A percentile compares a stretch with the other conserved stretches of the same genome.
Evolutionary conservation across 768 basidiomycete species (phyloP).

Genomic region (Naematelia aurantialba): DNA sequence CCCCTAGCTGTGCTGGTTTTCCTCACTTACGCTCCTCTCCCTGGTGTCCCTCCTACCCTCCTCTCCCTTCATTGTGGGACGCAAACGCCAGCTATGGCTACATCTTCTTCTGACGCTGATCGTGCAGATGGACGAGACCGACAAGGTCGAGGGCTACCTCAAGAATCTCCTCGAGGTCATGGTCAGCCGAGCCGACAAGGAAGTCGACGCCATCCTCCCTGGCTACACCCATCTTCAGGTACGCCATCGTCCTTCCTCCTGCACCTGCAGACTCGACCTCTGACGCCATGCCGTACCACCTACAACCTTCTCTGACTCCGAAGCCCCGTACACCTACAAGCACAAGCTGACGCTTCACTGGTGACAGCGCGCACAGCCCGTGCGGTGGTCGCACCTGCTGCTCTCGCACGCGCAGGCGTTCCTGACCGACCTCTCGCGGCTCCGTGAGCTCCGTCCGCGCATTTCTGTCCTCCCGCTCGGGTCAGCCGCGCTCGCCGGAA

Average conservation of each 20-base stretch:
- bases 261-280: slow-evolving; percentile 13
- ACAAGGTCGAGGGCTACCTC: slow-evolving; percentile 62
- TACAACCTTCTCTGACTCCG: slow-evolving; percentile 15
- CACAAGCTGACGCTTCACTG: background rate
- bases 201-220: slow-evolving; percentile 83
- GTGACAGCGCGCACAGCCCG: slow-evolving; percentile 83
- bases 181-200: slow-evolving; percentile 84
- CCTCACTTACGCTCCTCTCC: no score
- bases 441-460: slow-evolving; percentile 74
- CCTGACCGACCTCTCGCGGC: slow-evolving; percentile 76
- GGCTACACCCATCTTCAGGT: slow-evolving; percentile 98
- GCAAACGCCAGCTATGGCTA: no score
- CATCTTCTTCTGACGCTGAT: no score
- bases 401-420: slow-evolving; percentile 91
- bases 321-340: no score
- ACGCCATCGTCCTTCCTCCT: slow-evolving; percentile 5
- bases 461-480: slow-evolving; percentile 89
- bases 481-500: slow-evolving; percentile 87
- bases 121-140: slow-evolving; percentile 64
- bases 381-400: slow-evolving; percentile 94
- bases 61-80: no score
- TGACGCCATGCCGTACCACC: background rate
- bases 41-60: no score
- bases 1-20: background rate
- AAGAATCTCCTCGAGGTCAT: slow-evolving; percentile 78